Percentiles rank a stretch among this genome's conserved stretches.
Conservation (phyloP, 306 rosid genomes). For the Sindora glabra region DNA sequence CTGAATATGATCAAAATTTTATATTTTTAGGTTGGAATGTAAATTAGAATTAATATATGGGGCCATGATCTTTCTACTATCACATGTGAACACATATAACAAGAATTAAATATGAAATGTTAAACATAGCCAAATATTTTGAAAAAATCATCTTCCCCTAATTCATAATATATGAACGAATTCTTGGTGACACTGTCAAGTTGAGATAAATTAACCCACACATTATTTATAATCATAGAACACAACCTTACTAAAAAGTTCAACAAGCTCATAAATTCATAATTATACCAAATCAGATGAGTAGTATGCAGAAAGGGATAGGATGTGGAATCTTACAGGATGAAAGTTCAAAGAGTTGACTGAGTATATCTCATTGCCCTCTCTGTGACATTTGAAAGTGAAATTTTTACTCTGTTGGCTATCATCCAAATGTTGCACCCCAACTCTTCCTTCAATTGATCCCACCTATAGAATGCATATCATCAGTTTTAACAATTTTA, state of each 20-base stretch:
- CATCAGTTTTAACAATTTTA: conserved; percentile 19
- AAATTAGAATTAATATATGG: no score
- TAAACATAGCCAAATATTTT: no score
- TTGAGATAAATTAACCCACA: no score
- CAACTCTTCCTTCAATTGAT: conserved; percentile 95
- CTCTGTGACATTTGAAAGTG: conserved; percentile 96
- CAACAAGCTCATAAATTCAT: not conserved
- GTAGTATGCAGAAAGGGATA: not conserved
- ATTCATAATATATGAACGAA: no score
- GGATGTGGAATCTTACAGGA: conserved; percentile 53
- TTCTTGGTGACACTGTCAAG: no score
- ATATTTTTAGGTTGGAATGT: no score
- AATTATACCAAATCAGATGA: not conserved
- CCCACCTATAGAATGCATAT: conserved; percentile 54
- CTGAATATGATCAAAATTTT: no score
- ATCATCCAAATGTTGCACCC: conserved; percentile 92
- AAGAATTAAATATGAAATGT: no score
- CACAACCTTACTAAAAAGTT: not conserved
- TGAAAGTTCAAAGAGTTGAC: conserved; percentile 95
- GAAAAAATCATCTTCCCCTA: no score
- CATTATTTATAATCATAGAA: no score
- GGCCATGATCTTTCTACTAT: no score
- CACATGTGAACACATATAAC: no score
- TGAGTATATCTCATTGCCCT: conserved; percentile 67
- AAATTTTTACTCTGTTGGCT: conserved; percentile 70